A percentile compares a stretch with the other conserved stretches of the same genome.
Evolutionary conservation across 164 flowering plant genomes (phyloP).

Genomic region (Vitis cinerea): DNA sequence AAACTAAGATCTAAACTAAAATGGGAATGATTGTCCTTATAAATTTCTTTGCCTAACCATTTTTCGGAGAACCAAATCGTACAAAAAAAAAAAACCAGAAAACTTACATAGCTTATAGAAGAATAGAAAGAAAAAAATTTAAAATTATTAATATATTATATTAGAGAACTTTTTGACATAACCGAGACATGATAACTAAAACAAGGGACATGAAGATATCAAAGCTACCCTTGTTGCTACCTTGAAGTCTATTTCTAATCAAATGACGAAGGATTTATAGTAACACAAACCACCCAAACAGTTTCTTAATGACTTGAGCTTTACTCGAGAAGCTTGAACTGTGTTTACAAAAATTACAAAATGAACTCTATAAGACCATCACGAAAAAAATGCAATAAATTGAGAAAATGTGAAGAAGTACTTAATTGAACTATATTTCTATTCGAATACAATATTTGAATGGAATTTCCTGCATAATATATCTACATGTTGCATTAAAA

Average conservation of each 20-base stretch:
- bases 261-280: slow-evolving; percentile 34
- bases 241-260: slow-evolving; percentile 56
- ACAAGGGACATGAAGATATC: slow-evolving; percentile 68
- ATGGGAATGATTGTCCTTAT: too few species aligned
- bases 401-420: neutral
- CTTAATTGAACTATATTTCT: neutral
- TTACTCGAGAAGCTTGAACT: slow-evolving; percentile 53
- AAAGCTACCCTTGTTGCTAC: slow-evolving; percentile 53
- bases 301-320: slow-evolving; percentile 33
- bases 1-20: too few species aligned
- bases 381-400: slow-evolving; percentile 46
- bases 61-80: too few species aligned
- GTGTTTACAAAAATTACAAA: slow-evolving; percentile 39
- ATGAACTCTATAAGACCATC: slow-evolving; percentile 36
- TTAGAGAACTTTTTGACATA: slow-evolving; percentile 8
- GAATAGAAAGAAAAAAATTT: too few species aligned
- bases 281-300: slow-evolving; percentile 46
- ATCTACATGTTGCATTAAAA: neutral
- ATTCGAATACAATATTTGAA: too few species aligned
- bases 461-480: too few species aligned
- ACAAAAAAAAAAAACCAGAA: too few species aligned
- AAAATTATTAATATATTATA: too few species aligned
- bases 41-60: too few species aligned
- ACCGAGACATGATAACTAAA: slow-evolving; percentile 35
- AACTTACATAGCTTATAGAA: too few species aligned